phyloP scores from a whole-genome alignment of 805 yeast genomes.

The Wickerhamiella lipophila region DNA sequence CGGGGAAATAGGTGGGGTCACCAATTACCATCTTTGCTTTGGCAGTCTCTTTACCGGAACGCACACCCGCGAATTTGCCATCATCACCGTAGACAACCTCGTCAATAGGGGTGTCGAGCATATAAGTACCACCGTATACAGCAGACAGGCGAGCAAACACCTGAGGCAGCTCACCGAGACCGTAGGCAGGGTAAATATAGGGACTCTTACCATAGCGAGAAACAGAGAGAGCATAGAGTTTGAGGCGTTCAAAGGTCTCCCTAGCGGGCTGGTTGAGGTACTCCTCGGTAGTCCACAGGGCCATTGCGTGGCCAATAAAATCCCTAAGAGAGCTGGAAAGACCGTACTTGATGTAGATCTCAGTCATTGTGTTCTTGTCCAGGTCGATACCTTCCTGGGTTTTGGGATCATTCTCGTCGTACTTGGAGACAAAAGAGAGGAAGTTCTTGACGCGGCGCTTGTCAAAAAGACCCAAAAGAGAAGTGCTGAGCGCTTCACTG shows the following conservation, averaged over 20 bases:
- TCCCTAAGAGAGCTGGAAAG: constrained; percentile 88
- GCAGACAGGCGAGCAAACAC: constrained; percentile 96
- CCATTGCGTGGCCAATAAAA: constrained; percentile 98
- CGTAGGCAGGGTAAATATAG: constrained; percentile 88
- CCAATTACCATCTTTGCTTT: constrained; percentile 90
- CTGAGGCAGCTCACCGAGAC: constrained; percentile 96
- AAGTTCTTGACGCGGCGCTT: constrained; percentile 90
- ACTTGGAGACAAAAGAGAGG: constrained; percentile 72
- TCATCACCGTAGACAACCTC: constrained; percentile 65
- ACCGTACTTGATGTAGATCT: constrained; percentile 77
- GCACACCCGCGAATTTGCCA: constrained; percentile 71
- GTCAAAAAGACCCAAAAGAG: constrained; percentile 92
- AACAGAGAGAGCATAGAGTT: constrained; percentile 77
- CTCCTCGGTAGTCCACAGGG: constrained; percentile 85
- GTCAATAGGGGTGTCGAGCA: constrained; percentile 93
- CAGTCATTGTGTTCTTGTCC: constrained; percentile 83
- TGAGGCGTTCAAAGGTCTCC: constrained; percentile 75
- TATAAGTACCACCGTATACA: constrained; percentile 95
- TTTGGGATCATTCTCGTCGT: constrained; percentile 60
- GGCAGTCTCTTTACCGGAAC: constrained; percentile 82
- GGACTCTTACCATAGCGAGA: constrained; percentile 95
- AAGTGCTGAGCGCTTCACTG: constrained; percentile 78
- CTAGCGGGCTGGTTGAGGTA: constrained; percentile 82
- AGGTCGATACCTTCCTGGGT: constrained; percentile 78
- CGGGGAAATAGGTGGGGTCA: constrained; percentile 96